phyloP scores from a whole-genome alignment of 2,329 filamentous ascomycete genomes.

The Fusarium brachygibbosum region DNA sequence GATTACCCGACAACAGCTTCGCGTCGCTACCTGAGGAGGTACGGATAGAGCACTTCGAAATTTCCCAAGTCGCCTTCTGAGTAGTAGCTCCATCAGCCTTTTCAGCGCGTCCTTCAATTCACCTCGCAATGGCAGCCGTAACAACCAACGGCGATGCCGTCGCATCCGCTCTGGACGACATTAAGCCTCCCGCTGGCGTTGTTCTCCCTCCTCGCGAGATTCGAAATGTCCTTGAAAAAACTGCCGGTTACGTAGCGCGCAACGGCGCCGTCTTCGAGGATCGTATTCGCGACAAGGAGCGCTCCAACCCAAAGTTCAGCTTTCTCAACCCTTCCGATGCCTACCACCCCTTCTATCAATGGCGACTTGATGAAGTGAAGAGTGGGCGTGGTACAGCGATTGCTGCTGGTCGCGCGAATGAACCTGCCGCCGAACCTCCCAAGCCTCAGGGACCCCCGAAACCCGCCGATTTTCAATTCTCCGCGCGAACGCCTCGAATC shows the following conservation, averaged over 20 bases:
- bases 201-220: conserved; percentile 93
- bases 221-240: conserved; percentile 89
- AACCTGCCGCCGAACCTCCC: conserved; percentile 65
- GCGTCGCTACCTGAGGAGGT: conserved; percentile 24
- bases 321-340: conserved; percentile 85
- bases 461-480: conserved; percentile 91
- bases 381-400: conserved; percentile 85
- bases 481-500: conserved; percentile 96
- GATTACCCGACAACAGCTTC: conserved; percentile 31
- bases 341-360: conserved; percentile 90
- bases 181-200: conserved; percentile 84
- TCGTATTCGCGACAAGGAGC: conserved; percentile 86
- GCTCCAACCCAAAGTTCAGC: conserved; percentile 88
- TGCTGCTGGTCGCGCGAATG: conserved; percentile 79
- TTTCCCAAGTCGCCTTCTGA: conserved; percentile 39
- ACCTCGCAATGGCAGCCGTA: conserved; percentile 51
- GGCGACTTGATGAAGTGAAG: conserved; percentile 88
- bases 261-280: conserved; percentile 81
- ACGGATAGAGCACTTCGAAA: conserved; percentile 43
- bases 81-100: conserved; percentile 26
- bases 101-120: conserved; percentile 15
- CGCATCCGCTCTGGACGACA: conserved; percentile 68
- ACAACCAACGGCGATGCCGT: conserved; percentile 67
- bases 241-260: conserved; percentile 87
- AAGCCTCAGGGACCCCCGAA: conserved; percentile 86